Conservation (phyloP, 768 basidiomycete species). For the Tulasnella sp. region DNA sequence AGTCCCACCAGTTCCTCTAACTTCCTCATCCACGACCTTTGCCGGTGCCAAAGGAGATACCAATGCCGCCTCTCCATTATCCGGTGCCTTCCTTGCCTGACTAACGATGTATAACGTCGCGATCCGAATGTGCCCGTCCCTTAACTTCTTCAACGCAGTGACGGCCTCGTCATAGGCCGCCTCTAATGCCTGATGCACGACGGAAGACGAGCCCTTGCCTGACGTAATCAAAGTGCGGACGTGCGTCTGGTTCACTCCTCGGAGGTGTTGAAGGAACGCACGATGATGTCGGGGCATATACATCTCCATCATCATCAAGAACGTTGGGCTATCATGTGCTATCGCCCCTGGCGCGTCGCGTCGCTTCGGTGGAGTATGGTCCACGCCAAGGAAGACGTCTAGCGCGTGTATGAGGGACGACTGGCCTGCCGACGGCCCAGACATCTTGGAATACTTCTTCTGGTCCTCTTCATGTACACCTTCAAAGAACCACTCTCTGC, state of each 20-base stretch:
- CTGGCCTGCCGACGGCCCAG: slow-evolving; percentile 91
- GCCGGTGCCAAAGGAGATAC: not conserved
- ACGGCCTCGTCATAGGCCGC: slow-evolving; percentile 67
- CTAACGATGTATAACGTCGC: slow-evolving; percentile 79
- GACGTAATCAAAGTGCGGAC: not conserved
- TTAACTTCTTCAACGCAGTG: slow-evolving; percentile 63
- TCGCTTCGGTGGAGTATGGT: slow-evolving; percentile 31
- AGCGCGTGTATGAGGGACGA: slow-evolving; percentile 78
- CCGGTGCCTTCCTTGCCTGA: slow-evolving; percentile 46
- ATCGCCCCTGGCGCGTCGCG: not conserved
- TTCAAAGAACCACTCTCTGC: slow-evolving; percentile 49
- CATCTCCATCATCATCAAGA: slow-evolving; percentile 77
- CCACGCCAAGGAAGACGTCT: slow-evolving; percentile 61
- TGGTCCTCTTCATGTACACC: slow-evolving; percentile 45
- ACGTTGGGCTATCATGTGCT: slow-evolving; percentile 28
- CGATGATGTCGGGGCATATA: slow-evolving; percentile 93
- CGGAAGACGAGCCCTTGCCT: not conserved
- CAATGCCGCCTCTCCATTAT: not conserved
- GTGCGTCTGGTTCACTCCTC: slow-evolving; percentile 37
- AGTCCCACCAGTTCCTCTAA: slow-evolving; percentile 84
- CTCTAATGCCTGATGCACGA: slow-evolving; percentile 19
- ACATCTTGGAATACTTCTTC: slow-evolving; percentile 38
- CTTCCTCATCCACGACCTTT: slow-evolving; percentile 42
- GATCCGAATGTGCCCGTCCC: slow-evolving; percentile 82
- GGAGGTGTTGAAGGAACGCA: slow-evolving; percentile 57